phyloP scores from a whole-genome alignment of 495 filamentous ascomycete genomes.

The Elaphomyces granulatus region DNA sequence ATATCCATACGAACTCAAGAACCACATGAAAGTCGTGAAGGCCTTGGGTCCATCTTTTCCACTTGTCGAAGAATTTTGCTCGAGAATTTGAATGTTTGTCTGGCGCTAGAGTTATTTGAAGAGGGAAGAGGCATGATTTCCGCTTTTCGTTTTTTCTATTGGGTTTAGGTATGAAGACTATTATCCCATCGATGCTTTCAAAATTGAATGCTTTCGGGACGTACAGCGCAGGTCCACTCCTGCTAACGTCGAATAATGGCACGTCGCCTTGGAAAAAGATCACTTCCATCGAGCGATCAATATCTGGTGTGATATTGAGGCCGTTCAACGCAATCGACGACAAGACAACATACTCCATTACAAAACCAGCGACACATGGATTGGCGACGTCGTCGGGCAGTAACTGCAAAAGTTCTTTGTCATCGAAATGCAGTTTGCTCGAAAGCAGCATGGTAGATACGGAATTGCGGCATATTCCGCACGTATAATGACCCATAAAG shows the following conservation, averaged over 20 bases:
- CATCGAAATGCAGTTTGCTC: neutral
- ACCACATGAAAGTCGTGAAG: neutral
- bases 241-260: neutral
- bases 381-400: neutral
- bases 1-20: neutral
- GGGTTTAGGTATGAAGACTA: neutral
- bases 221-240: neutral
- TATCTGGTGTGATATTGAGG: neutral
- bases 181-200: neutral
- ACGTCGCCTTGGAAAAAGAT: neutral
- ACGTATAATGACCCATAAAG: neutral
- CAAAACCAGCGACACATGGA: neutral
- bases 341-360: neutral
- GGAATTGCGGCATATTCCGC: neutral
- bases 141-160: neutral
- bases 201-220: neutral
- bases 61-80: too few relatives aligned
- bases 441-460: neutral
- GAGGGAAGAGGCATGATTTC: neutral
- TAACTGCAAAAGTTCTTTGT: neutral
- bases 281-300: neutral
- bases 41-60: neutral
- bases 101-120: neutral
- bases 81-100: neutral
- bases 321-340: neutral